Evolutionary conservation across 2,329 filamentous ascomycete species (phyloP), one percentile per base, ranked within the genome.

Genomic region (Cladosporium colombiae): DNA sequence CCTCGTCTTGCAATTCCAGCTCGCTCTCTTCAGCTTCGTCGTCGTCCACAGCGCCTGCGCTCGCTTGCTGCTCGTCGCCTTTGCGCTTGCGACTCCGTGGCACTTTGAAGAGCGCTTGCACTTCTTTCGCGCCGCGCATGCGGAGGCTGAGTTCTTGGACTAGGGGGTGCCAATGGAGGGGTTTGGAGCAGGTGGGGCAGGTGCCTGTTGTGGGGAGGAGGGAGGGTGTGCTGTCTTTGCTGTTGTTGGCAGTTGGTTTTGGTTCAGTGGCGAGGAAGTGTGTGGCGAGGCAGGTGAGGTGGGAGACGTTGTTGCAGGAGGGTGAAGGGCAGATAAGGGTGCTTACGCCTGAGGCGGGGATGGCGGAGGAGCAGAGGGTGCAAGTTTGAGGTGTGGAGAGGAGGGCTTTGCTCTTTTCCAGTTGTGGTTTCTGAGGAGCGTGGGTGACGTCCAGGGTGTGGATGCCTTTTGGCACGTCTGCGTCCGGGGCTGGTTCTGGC

Each of bases 61-160:
- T 18, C 16, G n/a, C 76, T 66, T 79, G 29, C 79, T 79, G 27
- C 79, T 75, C 52, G 10, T 55, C 29, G 16, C 29, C 18, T 55
- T 55, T 55, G 2, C 25, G 35, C n/a, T 53, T 49, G 23, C 55
- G 31, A 11, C 18, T 23, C 2, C 58, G n/a, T n/a, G 61, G 61
- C 4, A 25, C 31, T 49, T 87, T 91, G 70, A 92, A 82, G 29
- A 97, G 72, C 70, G 87, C 87, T 49, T 88, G 85, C 0, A 93
- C 80, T 69, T 93, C 89, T 65, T 90, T 89, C 64, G 84, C 78
- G 0, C 90, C 93, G 27, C 91, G 85, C 40, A 86, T 81, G 35
- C 94, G 85, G 58, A 97, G 79, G 60, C 85, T 95, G 71, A 96
- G 78, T 75, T 96, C 93, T 74, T 88, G 93, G 80, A 96, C 90